These are phyloP conservation scores for Malassezia psittaci DNA, from an alignment of 1,284 basidiomycete genomes.

Conservation along the genomic window DNA sequence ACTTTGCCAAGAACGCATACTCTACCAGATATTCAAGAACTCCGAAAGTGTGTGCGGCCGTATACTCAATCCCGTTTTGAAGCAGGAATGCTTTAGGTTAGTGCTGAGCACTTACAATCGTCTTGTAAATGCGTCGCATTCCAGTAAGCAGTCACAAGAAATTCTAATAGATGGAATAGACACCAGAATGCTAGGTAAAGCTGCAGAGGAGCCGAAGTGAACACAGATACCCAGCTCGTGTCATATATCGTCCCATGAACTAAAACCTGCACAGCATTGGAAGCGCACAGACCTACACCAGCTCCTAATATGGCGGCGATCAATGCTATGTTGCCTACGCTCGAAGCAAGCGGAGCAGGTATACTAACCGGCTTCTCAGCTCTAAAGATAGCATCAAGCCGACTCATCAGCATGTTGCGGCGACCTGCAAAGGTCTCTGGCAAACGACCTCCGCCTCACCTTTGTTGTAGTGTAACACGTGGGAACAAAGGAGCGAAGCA, in stretches of 20 bases:
- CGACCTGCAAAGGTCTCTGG: no score
- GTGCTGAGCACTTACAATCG: conserved; percentile 58
- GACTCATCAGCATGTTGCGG: background rate
- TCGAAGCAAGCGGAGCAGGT: background rate
- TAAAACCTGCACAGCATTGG: background rate
- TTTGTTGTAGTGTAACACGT: background rate
- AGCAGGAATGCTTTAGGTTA: conserved; percentile 68
- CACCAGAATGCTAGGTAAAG: conserved; percentile 32
- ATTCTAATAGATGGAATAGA: conserved; percentile 84
- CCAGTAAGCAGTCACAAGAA: conserved; percentile 88
- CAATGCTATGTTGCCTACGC: conserved; percentile 6
- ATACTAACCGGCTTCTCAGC: conserved; percentile 2
- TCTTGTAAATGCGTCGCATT: conserved; percentile 83
- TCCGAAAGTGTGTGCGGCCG: conserved; percentile 69
- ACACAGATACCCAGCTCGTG: background rate
- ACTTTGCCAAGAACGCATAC: background rate
- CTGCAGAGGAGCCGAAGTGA: conserved; percentile 13
- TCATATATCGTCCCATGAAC: background rate
- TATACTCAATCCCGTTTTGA: conserved; percentile 78
- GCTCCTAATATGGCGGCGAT: conserved; percentile 9
- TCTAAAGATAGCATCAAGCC: background rate
- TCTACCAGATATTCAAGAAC: conserved; percentile 60
- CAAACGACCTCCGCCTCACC: background rate
- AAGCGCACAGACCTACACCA: conserved; percentile 7
- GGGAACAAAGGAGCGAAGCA: background rate